Evolutionary conservation across 1,284 basidiomycete species (phyloP).

Genomic region (Melampsora americana): DNA sequence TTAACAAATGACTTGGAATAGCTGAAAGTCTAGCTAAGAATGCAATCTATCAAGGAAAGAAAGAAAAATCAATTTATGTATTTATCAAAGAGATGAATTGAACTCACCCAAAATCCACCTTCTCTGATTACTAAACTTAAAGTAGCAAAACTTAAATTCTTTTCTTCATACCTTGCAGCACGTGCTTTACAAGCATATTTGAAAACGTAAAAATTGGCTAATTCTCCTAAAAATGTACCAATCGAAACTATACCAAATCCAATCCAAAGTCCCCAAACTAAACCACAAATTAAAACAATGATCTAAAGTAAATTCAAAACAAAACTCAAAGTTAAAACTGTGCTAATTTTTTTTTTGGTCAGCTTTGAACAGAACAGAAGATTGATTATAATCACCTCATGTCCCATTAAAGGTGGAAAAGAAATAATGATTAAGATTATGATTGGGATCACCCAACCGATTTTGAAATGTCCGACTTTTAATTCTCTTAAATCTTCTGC

Average conservation of each 20-base stretch:
- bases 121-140: constrained; percentile 52
- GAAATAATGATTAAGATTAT: constrained; percentile 54
- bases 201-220: constrained; percentile 53
- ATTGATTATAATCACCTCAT: constrained; percentile 49
- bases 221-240: constrained; percentile 53
- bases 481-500: constrained; percentile 14
- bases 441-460: constrained; percentile 53
- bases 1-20: constrained; percentile 53
- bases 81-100: neutral
- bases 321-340: too few species aligned
- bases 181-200: constrained; percentile 52
- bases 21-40: constrained; percentile 50
- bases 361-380: too few species aligned
- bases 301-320: constrained; percentile 22
- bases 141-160: constrained; percentile 55
- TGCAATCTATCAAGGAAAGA: neutral
- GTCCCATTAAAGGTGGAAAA: constrained; percentile 56
- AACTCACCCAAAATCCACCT: constrained; percentile 51
- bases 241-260: constrained; percentile 54
- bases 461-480: constrained; percentile 29
- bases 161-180: constrained; percentile 53
- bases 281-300: constrained; percentile 50
- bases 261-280: constrained; percentile 55
- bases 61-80: too few species aligned
- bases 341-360: too few species aligned